A percentile compares a stretch with the other conserved stretches of the same genome.
phyloP scores from a whole-genome alignment of 2,329 filamentous ascomycete species.

The Diaporthe caulivora region DNA sequence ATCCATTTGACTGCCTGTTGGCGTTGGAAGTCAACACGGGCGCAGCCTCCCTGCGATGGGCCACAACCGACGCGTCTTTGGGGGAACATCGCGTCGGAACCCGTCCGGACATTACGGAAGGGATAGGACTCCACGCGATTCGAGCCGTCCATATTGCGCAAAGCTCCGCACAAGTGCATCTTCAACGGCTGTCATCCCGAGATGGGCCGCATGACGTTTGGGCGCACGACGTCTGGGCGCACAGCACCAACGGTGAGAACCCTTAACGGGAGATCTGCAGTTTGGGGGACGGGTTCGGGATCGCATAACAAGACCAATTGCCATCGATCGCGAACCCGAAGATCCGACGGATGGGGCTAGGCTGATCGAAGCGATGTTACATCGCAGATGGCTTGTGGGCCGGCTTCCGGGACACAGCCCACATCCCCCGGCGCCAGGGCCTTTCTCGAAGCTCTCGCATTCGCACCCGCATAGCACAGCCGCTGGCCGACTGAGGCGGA shows the following conservation, averaged over 20 bases:
- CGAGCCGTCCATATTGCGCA: background rate
- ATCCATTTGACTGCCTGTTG: background rate
- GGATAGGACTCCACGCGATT: background rate
- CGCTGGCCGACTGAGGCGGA: slow-evolving; percentile 3
- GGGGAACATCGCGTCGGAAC: background rate
- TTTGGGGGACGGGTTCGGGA: slow-evolving; percentile 9
- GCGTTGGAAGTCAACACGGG: too few species aligned
- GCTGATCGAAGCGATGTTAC: background rate
- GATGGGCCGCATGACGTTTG: background rate
- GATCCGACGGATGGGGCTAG: background rate
- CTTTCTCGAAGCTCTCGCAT: background rate
- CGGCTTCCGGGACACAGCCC: background rate
- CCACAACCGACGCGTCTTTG: background rate
- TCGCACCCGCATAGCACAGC: slow-evolving; percentile 26
- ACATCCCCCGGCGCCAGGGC: background rate
- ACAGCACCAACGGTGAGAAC: background rate
- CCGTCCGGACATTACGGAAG: too few species aligned
- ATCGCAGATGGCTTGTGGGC: slow-evolving; percentile 2
- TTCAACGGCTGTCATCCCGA: background rate
- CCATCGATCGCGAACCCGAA: slow-evolving; percentile 26
- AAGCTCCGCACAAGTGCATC: background rate
- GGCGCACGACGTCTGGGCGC: background rate
- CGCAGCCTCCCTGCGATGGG: background rate
- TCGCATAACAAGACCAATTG: slow-evolving; percentile 11
- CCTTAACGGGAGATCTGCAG: slow-evolving; percentile 8